Conservation (phyloP, 176 grass and related monocot genomes). For the Cocos nucifera region DNA sequence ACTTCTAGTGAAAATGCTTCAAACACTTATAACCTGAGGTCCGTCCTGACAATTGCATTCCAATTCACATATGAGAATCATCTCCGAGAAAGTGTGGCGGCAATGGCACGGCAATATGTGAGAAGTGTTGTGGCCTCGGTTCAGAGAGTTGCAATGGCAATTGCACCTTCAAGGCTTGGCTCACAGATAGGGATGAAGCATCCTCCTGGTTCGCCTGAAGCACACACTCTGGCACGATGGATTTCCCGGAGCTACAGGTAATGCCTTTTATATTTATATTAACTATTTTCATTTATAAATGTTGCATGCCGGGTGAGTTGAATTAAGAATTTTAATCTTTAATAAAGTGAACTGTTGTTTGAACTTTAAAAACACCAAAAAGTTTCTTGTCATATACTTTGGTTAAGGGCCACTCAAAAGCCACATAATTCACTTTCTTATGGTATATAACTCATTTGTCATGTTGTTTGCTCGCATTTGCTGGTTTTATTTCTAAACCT, state of each 20-base stretch:
- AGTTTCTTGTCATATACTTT: too few relatives aligned
- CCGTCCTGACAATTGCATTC: conserved; percentile 90
- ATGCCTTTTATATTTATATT: neutral
- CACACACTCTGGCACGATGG: conserved; percentile 73
- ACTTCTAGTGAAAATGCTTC: conserved; percentile 40
- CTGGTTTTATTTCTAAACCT: too few relatives aligned
- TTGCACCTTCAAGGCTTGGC: conserved; percentile 59
- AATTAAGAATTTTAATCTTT: too few relatives aligned
- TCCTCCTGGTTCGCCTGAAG: conserved; percentile 62
- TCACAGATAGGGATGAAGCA: conserved; percentile 60
- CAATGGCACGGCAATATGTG: conserved; percentile 90
- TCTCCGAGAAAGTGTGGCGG: conserved; percentile 74
- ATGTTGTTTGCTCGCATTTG: too few relatives aligned
- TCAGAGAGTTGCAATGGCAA: conserved; percentile 90
- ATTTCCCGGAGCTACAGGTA: conserved; percentile 82
- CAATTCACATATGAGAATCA: conserved; percentile 96
- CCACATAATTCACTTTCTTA: too few relatives aligned
- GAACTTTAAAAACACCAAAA: too few relatives aligned
- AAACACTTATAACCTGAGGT: conserved; percentile 46
- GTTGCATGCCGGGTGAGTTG: too few relatives aligned
- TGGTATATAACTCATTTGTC: too few relatives aligned
- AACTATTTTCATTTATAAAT: too few relatives aligned
- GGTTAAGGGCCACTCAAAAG: too few relatives aligned
- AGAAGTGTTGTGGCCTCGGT: conserved; percentile 83
- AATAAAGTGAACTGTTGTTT: too few relatives aligned